Percentiles rank a stretch among this genome's conserved stretches.
Evolutionary conservation across 345 rosid genomes (phyloP).

Genomic region (Salix udensis): DNA sequence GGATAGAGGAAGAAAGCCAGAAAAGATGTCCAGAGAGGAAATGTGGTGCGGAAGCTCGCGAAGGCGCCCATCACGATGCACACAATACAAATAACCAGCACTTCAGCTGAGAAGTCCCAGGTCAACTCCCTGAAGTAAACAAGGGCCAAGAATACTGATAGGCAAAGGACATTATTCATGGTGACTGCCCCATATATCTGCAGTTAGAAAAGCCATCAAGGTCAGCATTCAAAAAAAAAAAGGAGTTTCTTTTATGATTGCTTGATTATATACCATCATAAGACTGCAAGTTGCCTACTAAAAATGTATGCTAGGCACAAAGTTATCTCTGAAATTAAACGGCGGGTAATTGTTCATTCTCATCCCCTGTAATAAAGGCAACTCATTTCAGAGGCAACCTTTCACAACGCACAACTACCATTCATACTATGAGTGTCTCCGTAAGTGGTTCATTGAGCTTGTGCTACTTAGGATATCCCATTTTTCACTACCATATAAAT

Average conservation of each 20-base stretch:
- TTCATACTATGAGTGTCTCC: not conserved
- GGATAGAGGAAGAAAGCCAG: slow-evolving; percentile 74
- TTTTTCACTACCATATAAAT: not conserved
- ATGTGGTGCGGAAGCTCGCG: slow-evolving; percentile 80
- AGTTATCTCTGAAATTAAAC: not conserved
- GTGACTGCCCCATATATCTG: slow-evolving; percentile 94
- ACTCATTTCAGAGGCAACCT: not conserved
- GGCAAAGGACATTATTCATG: slow-evolving; percentile 86
- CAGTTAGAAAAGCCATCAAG: slow-evolving; percentile 15
- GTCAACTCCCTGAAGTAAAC: slow-evolving; percentile 71
- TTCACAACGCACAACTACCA: not conserved
- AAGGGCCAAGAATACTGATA: slow-evolving; percentile 85
- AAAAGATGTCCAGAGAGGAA: slow-evolving; percentile 86
- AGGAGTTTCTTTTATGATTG: not conserved
- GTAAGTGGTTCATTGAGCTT: not conserved
- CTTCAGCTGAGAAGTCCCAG: slow-evolving; percentile 98
- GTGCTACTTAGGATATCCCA: not conserved
- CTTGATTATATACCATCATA: not conserved
- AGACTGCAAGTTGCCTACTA: not conserved
- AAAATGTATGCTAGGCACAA: not conserved
- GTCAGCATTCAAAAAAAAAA: not conserved
- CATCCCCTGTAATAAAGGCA: not conserved
- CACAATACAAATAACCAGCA: slow-evolving; percentile 73
- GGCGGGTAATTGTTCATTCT: not conserved
- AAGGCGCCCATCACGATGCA: slow-evolving; percentile 78